A percentile compares a stretch with the other conserved stretches of the same genome.
These are phyloP conservation scores for Aristolochia californica DNA, from an alignment of 164 flowering plant species.

Conservation along the genomic window DNA sequence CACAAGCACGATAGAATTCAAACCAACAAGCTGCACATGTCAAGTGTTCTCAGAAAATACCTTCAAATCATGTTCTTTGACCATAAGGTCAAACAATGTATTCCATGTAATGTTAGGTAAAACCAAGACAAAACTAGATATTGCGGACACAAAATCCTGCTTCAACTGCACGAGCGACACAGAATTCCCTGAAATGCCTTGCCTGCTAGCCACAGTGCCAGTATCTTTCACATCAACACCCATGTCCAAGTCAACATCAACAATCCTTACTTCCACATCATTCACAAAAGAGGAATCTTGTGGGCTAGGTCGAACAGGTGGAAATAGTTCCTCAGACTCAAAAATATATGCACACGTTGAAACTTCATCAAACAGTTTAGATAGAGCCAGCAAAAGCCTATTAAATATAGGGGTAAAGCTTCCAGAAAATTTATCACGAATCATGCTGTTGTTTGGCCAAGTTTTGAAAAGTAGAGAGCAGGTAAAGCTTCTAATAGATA, in stretches of 20 bases:
- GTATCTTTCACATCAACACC: conserved; percentile 37
- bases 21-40: too few species aligned
- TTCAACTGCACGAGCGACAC: conserved; percentile 40
- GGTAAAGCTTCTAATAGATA: conserved; percentile 40
- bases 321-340: conserved; percentile 28
- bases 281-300: conserved; percentile 12
- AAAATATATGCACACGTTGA: conserved; percentile 16
- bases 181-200: conserved; percentile 17
- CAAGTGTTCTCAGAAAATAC: conserved; percentile 17
- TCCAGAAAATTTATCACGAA: conserved; percentile 17
- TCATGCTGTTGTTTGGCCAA: conserved; percentile 19
- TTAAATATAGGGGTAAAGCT: conserved; percentile 33
- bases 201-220: conserved; percentile 27
- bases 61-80: conserved; percentile 46
- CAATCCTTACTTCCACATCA: conserved; percentile 27
- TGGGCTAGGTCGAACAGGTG: conserved; percentile 13
- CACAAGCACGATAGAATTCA: too few species aligned
- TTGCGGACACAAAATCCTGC: conserved; percentile 50
- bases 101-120: conserved; percentile 60
- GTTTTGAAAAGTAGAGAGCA: conserved; percentile 39
- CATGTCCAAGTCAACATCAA: conserved; percentile 82
- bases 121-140: conserved; percentile 56
- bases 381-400: conserved; percentile 49
- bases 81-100: conserved; percentile 45
- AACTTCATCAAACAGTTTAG: conserved; percentile 36